Conservation (phyloP, 345 rosid species). For the Populus davidiana region DNA sequence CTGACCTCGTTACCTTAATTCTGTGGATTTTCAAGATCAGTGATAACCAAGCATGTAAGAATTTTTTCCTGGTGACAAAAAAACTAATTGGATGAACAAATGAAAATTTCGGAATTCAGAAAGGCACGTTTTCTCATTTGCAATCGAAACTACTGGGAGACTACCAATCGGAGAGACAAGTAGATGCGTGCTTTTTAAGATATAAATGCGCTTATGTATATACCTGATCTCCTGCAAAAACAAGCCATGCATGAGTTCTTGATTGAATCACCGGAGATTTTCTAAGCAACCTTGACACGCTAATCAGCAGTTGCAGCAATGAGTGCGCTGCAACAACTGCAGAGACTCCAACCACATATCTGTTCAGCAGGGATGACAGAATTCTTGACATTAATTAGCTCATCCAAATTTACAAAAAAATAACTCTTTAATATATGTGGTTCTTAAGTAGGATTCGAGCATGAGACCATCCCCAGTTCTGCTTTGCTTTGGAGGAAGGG, state of each 20-base stretch:
- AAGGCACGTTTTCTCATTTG: background rate
- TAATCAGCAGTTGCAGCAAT: slow-evolving; percentile 52
- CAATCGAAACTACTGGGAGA: background rate
- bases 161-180: background rate
- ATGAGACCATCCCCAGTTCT: background rate
- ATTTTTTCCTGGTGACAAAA: background rate
- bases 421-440: background rate
- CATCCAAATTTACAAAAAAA: slow-evolving; percentile 3
- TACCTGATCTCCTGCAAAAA: slow-evolving; percentile 81
- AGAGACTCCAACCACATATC: slow-evolving; percentile 74
- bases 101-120: background rate
- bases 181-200: background rate
- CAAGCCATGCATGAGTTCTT: slow-evolving; percentile 70
- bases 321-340: slow-evolving; percentile 56
- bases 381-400: background rate
- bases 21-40: background rate
- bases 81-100: background rate
- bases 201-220: background rate
- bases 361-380: slow-evolving; percentile 19
- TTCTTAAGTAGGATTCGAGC: background rate
- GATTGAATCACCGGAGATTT: slow-evolving; percentile 53
- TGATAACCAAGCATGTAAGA: background rate
- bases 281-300: slow-evolving; percentile 44
- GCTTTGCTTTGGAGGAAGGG: background rate
- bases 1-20: too few relatives aligned